phyloP scores from a whole-genome alignment of 2,329 filamentous ascomycete species.

The Fusarium nodosum region DNA sequence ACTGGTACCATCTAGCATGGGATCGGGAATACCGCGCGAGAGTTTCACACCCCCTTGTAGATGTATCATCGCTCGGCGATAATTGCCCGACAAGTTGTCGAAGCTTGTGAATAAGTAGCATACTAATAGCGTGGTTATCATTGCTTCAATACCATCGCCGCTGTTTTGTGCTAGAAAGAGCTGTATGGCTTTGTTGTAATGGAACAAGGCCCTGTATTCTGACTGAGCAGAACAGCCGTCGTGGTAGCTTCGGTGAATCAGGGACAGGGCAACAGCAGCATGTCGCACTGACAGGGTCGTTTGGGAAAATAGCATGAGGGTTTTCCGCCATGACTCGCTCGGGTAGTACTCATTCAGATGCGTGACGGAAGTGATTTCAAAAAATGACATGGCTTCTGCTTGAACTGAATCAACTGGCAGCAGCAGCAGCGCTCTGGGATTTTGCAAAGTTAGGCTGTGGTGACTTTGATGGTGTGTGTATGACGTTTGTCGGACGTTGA shows the following conservation, averaged over 20 bases:
- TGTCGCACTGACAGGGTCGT: neutral
- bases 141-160: neutral
- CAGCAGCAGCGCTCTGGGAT: neutral
- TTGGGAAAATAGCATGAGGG: neutral
- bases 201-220: neutral
- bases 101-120: slow-evolving; percentile 2
- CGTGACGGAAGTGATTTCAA: neutral
- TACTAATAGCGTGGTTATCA: neutral
- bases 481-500: no score
- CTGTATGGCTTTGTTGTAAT: neutral
- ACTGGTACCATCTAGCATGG: neutral
- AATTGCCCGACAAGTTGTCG: neutral
- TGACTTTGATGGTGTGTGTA: no score
- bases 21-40: neutral
- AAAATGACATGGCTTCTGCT: neutral
- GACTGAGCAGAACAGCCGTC: neutral
- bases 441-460: neutral
- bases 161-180: neutral
- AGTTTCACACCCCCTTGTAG: neutral
- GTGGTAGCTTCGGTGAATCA: neutral
- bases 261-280: neutral
- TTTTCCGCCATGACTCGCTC: neutral
- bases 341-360: slow-evolving; percentile 1
- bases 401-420: neutral
- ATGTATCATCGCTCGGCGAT: neutral